These are phyloP conservation scores for Colletotrichum trifolii DNA, from an alignment of 2,329 filamentous ascomycete species.

Conservation along the genomic window DNA sequence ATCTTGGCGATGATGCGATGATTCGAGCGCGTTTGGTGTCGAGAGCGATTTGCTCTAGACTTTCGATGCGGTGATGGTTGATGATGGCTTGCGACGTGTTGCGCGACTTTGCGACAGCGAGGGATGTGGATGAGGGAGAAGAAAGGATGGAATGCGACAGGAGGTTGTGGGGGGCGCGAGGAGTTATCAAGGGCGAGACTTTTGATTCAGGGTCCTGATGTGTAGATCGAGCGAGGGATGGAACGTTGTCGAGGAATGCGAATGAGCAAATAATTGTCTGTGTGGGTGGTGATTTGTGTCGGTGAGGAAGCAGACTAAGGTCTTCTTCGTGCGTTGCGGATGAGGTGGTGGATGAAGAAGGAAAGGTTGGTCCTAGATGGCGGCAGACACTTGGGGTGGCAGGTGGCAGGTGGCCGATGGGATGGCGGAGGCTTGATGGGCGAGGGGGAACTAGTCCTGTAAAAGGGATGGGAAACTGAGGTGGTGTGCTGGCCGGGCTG, in stretches of 20 bases:
- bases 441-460: conserved; percentile 1
- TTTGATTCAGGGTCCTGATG: conserved; percentile 7
- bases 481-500: conserved; percentile 9
- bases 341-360: conserved; percentile 33
- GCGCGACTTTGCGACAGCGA: conserved; percentile 33
- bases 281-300: conserved; percentile 23
- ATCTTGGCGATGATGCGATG: conserved; percentile 50
- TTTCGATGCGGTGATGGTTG: conserved; percentile 7
- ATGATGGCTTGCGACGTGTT: conserved; percentile 31
- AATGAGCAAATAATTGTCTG: conserved; percentile 6
- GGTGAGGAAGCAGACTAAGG: conserved; percentile 9
- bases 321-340: conserved; percentile 12
- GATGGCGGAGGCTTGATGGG: conserved; percentile 30
- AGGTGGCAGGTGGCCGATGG: conserved; percentile 33
- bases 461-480: conserved; percentile 6
- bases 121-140: conserved; percentile 12
- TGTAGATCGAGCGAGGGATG: conserved; percentile 7
- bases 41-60: not conserved
- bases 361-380: conserved; percentile 34
- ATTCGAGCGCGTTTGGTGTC: conserved; percentile 7
- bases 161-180: conserved; percentile 11
- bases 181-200: conserved; percentile 28
- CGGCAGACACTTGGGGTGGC: conserved; percentile 15
- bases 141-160: conserved; percentile 29
- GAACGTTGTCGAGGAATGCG: conserved; percentile 21